These are phyloP conservation scores for Nepenthes mirabilis DNA, from an alignment of 148 eudicot species.

Conservation along the genomic window DNA sequence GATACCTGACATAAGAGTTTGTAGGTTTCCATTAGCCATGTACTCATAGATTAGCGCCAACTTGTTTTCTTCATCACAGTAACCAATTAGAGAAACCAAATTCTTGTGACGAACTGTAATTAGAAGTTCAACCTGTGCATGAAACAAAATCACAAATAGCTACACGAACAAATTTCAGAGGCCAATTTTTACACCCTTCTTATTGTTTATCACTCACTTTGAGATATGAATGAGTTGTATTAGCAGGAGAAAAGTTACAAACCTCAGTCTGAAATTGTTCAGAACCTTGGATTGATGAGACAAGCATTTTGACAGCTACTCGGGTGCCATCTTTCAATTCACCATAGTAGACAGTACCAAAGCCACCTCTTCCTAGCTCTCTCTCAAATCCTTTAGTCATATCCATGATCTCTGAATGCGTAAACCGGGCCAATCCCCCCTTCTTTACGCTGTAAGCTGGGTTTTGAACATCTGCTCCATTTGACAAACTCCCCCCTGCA, in stretches of 20 bases:
- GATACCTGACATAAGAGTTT: constrained; percentile 21
- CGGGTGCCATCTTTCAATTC: constrained; percentile 12
- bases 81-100: constrained; percentile 34
- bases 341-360: constrained; percentile 15
- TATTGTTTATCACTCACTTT: neutral
- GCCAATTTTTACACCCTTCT: neutral
- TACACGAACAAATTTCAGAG: too few species aligned
- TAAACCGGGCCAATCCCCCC: constrained; percentile 2
- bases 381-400: constrained; percentile 3
- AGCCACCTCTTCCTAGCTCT: constrained; percentile 8
- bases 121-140: constrained; percentile 25
- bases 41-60: constrained; percentile 39
- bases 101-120: constrained; percentile 34
- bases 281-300: constrained; percentile 16
- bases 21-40: constrained; percentile 37
- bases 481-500: neutral
- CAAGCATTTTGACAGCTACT: constrained; percentile 42
- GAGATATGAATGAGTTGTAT: too few species aligned
- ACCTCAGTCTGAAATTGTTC: constrained; percentile 29
- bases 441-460: neutral
- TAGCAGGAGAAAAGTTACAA: neutral
- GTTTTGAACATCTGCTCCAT: neutral
- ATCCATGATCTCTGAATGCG: neutral
- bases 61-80: constrained; percentile 30
- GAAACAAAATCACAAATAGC: neutral